Evolutionary conservation across 441 rosid species (phyloP).

Genomic region (Adansonia rubrostipa): DNA sequence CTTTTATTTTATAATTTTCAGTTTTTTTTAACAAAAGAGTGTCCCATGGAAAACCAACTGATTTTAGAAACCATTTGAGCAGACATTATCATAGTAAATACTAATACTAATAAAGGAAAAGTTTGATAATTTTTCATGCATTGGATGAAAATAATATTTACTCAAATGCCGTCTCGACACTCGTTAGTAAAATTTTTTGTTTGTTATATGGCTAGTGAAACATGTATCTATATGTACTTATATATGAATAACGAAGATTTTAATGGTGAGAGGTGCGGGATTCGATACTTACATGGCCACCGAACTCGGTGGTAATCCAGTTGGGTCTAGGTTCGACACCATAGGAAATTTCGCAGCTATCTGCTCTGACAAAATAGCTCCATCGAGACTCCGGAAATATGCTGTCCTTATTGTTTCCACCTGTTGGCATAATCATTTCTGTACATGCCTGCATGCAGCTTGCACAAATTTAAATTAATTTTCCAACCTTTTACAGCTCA

Average conservation of each 20-base stretch:
- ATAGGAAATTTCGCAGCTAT: slow-evolving; percentile 6
- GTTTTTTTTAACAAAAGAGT: not conserved
- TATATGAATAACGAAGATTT: not conserved
- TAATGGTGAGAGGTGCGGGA: not conserved
- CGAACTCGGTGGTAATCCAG: slow-evolving; percentile 58
- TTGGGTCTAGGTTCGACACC: slow-evolving; percentile 45
- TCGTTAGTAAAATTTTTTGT: too few relatives aligned
- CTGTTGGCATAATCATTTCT: slow-evolving; percentile 61
- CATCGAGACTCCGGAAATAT: slow-evolving; percentile 46
- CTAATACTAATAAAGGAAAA: too few relatives aligned
- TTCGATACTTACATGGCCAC: slow-evolving; percentile 50
- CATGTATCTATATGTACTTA: not conserved
- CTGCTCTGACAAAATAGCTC: slow-evolving; percentile 32
- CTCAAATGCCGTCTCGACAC: too few relatives aligned
- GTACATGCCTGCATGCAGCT: slow-evolving; percentile 54
- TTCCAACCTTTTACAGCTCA: not conserved
- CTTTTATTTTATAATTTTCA: not conserved
- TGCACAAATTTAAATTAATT: not conserved
- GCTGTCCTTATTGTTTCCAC: slow-evolving; percentile 46
- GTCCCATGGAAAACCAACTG: too few relatives aligned
- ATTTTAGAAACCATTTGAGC: not conserved
- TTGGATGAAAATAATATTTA: too few relatives aligned
- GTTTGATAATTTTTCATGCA: too few relatives aligned
- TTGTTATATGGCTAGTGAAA: not conserved
- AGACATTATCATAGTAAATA: not conserved